Percentiles rank a stretch among this genome's conserved stretches.
phyloP scores from a whole-genome alignment of 345 rosid species.

The Angophora floribunda region DNA sequence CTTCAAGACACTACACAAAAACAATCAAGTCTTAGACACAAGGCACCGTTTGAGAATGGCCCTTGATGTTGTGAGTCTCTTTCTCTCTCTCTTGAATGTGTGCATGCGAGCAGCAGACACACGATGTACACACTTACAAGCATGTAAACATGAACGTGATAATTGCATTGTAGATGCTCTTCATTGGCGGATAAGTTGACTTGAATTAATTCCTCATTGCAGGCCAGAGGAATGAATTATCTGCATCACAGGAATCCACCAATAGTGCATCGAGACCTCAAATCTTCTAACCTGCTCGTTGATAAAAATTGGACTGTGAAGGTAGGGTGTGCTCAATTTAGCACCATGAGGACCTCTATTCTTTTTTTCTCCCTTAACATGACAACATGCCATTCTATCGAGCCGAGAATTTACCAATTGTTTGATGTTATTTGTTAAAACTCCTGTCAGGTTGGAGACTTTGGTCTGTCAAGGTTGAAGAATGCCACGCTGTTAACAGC shows the following conservation, averaged over 20 bases:
- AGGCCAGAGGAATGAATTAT: conserved; percentile 96
- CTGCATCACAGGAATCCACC: conserved; percentile 86
- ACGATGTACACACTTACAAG: not conserved
- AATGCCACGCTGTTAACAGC: conserved; percentile 67
- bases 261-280: conserved; percentile 81
- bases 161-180: not conserved
- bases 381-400: not conserved
- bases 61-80: conserved; percentile 64
- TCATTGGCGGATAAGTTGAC: not conserved
- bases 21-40: conserved; percentile 55
- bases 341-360: not conserved
- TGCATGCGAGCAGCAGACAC: not conserved
- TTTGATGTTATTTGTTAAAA: not conserved
- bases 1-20: conserved; percentile 74
- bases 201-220: conserved; percentile 2
- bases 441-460: conserved; percentile 68
- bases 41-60: conserved; percentile 78
- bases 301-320: conserved; percentile 88
- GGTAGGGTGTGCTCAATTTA: conserved; percentile 18
- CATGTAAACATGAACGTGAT: not conserved
- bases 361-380: not conserved
- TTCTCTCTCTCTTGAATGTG: not conserved
- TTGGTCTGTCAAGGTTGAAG: conserved; percentile 86
- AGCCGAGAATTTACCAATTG: not conserved
- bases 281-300: conserved; percentile 87